Evolutionary conservation across 495 filamentous ascomycete genomes (phyloP).

Genomic region (Trichoderma orchidacearum): DNA sequence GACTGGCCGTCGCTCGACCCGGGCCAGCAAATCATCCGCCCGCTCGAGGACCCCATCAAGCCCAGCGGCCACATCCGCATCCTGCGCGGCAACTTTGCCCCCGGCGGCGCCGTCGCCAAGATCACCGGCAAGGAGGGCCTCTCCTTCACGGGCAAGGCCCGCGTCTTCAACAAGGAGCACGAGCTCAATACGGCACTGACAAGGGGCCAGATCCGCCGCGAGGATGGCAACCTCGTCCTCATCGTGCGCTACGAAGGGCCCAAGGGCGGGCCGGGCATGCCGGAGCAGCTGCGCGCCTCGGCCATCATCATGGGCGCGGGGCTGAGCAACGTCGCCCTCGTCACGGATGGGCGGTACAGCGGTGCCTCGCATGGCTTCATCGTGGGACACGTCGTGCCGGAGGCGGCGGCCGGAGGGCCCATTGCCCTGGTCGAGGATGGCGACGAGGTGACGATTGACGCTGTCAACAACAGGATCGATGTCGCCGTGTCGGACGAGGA

Average conservation of each 20-base stretch:
- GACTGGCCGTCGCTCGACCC: constrained; percentile 68
- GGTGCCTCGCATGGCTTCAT: constrained; percentile 94
- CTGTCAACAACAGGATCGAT: constrained; percentile 63
- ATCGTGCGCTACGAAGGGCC: constrained; percentile 94
- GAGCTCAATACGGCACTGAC: constrained; percentile 64
- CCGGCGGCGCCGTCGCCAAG: constrained; percentile 88
- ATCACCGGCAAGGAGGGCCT: constrained; percentile 95
- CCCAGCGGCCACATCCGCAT: constrained; percentile 79
- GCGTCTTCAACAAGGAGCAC: constrained; percentile 85
- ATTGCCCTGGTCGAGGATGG: constrained; percentile 71
- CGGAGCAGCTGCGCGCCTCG: constrained; percentile 84
- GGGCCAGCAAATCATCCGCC: constrained; percentile 75
- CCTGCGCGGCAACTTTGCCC: constrained; percentile 79
- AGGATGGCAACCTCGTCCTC: constrained; percentile 66
- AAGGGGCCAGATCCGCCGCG: constrained; percentile 50
- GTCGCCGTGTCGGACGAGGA: constrained; percentile 52
- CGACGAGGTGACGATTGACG: constrained; percentile 78
- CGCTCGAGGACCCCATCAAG: constrained; percentile 76
- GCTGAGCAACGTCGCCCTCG: constrained; percentile 75
- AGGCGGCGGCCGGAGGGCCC: constrained; percentile 71
- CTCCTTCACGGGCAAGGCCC: constrained; percentile 65
- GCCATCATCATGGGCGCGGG: constrained; percentile 90
- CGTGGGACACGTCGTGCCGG: constrained; percentile 85
- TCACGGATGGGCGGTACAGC: constrained; percentile 86
- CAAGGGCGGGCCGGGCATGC: constrained; percentile 94